phyloP scores from a whole-genome alignment of 768 basidiomycete genomes.

The Pleurotus citrinopileatus region DNA sequence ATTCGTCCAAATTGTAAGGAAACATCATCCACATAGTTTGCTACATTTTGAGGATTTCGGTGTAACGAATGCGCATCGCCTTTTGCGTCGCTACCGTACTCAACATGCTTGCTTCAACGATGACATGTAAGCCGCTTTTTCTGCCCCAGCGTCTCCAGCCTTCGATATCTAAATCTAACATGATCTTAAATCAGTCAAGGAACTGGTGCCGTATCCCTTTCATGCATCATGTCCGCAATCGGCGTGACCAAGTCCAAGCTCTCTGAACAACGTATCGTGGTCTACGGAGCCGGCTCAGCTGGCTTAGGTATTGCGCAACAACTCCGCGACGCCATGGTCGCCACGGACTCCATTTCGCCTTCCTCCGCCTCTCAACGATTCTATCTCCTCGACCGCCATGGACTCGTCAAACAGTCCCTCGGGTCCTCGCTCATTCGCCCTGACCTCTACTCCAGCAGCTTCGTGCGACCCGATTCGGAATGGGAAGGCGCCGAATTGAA shows the following conservation, averaged over 20 bases:
- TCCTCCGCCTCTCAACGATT: conserved; percentile 65
- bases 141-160: too few relatives aligned
- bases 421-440: conserved; percentile 39
- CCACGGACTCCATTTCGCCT: conserved; percentile 45
- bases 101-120: conserved; percentile 78
- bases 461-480: conserved; percentile 54
- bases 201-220: conserved; percentile 73
- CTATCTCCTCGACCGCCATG: conserved; percentile 70
- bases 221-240: conserved; percentile 65
- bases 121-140: conserved; percentile 67
- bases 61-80: conserved; percentile 66
- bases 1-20: conserved; percentile 75
- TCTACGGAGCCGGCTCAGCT: conserved; percentile 81
- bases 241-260: conserved; percentile 64
- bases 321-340: conserved; percentile 71
- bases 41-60: conserved; percentile 89
- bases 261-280: conserved; percentile 70
- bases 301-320: conserved; percentile 80
- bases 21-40: conserved; percentile 61
- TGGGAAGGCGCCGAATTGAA: conserved; percentile 41
- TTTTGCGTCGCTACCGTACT: conserved; percentile 60
- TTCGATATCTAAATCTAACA: too few relatives aligned
- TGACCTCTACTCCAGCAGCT: conserved; percentile 40
- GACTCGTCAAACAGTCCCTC: conserved; percentile 54
- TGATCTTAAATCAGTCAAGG: conserved; percentile 50